Base-by-base conservation (phyloP, 257 asterid genomes). In the Scutellaria baicalensis region DNA sequence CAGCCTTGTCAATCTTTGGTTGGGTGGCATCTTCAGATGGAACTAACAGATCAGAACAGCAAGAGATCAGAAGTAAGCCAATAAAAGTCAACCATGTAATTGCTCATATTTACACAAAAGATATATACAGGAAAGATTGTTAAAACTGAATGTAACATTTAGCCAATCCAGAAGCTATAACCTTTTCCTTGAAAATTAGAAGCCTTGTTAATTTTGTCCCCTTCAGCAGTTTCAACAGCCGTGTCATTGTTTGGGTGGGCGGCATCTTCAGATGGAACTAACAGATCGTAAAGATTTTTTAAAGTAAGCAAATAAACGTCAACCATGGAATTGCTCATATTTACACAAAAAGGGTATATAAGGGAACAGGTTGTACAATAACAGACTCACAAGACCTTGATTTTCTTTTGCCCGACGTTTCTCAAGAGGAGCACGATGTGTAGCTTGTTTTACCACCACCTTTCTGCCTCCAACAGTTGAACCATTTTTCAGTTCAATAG, bases 401-500 rank as follows among this genome's bases (percentile, higher is more conserved):
- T 75, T 83, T 74, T 60, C 86, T 76, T 88, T 88, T 1, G 82
- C 61, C 50, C 86, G 85, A 21, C 96, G 93, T 59, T 91, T 89
- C 73, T 91, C 97, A 51, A 88, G 95, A 10, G 98, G 76, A 39
- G 95, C 90, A 61, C 97, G 97, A 39, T 89, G 97, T 55, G 61
- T 76, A 63, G 99, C 99, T 69, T 79, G 97, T 78, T 91, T 89
- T 59, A 86, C 99, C 6, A 86, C 86, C 68, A 94, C 75, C 74
- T 88, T 91, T 74, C 96, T 78, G 72, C 97, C 95, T 64, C 97
- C 97, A 77, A 86, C 80, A 67, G 64, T 63, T 4, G 90, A 85
- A 33, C 92, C 90, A 70, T 94, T 89, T 73, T 88, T 94, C 73
- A 85, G 81, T 85, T 91, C 98, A 70, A 89, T 79, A 44, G 96